Percentiles rank a stretch among this genome's conserved stretches.
phyloP scores from a whole-genome alignment of 768 basidiomycete species.

The Phaeotremella skinneri region DNA sequence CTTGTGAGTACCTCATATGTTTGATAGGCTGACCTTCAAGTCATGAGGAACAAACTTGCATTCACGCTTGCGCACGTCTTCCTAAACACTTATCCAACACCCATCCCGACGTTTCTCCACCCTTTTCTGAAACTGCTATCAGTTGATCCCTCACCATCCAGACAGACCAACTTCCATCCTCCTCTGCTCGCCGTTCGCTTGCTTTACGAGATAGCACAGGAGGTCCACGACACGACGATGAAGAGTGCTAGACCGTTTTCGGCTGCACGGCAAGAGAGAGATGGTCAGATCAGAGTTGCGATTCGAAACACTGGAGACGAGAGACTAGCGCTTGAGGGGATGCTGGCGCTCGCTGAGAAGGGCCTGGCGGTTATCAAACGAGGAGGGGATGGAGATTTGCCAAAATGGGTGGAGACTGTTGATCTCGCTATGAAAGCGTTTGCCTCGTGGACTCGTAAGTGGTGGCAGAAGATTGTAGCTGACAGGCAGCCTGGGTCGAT shows the following conservation, averaged over 20 bases:
- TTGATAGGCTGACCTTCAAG: slow-evolving; percentile 53
- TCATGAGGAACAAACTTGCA: slow-evolving; percentile 76
- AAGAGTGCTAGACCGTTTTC: slow-evolving; percentile 78
- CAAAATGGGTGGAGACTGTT: slow-evolving; percentile 66
- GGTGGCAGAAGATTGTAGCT: slow-evolving; percentile 9
- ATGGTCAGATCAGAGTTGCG: slow-evolving; percentile 80
- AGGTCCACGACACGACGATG: slow-evolving; percentile 93
- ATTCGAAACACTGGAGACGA: slow-evolving; percentile 83
- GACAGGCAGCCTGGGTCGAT: slow-evolving; percentile 86
- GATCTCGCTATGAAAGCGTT: slow-evolving; percentile 92
- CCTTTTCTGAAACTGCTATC: slow-evolving; percentile 41
- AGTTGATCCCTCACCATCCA: slow-evolving; percentile 45
- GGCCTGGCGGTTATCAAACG: slow-evolving; percentile 42
- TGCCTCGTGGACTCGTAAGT: slow-evolving; percentile 89
- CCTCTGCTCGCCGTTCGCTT: slow-evolving; percentile 87
- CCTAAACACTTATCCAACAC: slow-evolving; percentile 45
- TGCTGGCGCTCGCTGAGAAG: slow-evolving; percentile 75
- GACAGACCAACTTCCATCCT: slow-evolving; percentile 73
- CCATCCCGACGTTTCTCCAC: slow-evolving; percentile 44
- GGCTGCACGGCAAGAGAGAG: slow-evolving; percentile 69
- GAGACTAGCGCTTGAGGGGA: slow-evolving; percentile 77
- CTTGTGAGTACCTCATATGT: slow-evolving; percentile 62
- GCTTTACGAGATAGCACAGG: slow-evolving; percentile 89
- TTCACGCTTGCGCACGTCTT: slow-evolving; percentile 51
- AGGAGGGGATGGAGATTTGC: slow-evolving; percentile 58